Base-by-base conservation (phyloP, 148 eudicot species). In the Camellia sinensis region DNA sequence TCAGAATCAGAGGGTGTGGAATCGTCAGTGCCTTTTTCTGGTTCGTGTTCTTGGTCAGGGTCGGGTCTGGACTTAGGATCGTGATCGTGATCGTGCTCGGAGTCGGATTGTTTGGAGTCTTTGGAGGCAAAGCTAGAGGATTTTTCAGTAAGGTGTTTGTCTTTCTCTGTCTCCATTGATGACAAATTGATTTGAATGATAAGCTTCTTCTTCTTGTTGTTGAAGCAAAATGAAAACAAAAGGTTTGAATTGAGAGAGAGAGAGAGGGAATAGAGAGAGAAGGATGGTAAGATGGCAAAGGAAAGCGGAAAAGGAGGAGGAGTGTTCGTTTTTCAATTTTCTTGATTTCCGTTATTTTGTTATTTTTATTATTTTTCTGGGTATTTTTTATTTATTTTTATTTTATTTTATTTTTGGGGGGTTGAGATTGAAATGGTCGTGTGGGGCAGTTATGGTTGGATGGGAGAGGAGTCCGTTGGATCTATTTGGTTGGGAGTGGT, bases 381-480 rank as follows among this genome's bases (percentile, higher is more conserved):
- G 5, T 14, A 43, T 73, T 11, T 29, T 10, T 22, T 7, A 15
- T 48, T 29, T 29, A 29, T 29, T 29, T 29, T 29, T 29, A 29
- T 29, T 29, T 29, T 29, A 29, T 29, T 29, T 29, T 29, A 29
- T 29, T 29, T 29, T 29, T 29, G 37, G 37, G 37, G 37, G 37
- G 5, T 15, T 45, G 57, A 19, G 83, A 48, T 75, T 74, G 74
- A 80, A 71, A 61, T 65, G 82, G 71, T 80, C 67, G 41, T 81
- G 66, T 62, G 40, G 73, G 61, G 61, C 15, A 45, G 19, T 19
- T 59, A 2, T 46, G 5, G 43, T 71, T 77, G 84, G 77, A 71
- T 77, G 77, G 43, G 80, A 82, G 84, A 70, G 80, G 72, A 82
- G 67, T 41, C 15, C 80, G 84, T 82, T 71, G 44, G 52, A 17